phyloP scores from a whole-genome alignment of 2,329 filamentous ascomycete genomes.

The Aschersonia sp. region DNA sequence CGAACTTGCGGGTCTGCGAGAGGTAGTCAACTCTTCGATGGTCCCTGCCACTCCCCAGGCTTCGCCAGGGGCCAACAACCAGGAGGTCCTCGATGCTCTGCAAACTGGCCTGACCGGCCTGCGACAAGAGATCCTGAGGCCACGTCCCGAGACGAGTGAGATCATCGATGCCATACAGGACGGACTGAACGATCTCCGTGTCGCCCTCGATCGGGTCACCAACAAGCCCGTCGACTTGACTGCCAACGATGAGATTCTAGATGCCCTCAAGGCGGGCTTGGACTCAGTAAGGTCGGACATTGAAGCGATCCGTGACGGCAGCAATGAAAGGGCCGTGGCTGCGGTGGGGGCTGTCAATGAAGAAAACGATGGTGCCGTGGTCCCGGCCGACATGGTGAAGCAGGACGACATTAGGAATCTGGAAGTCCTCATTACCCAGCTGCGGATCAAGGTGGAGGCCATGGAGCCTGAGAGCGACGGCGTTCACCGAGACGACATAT shows the following conservation, averaged over 20 bases:
- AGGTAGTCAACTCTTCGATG: slow-evolving; percentile 58
- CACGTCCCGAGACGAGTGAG: slow-evolving; percentile 62
- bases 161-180: slow-evolving; percentile 83
- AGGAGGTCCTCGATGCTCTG: slow-evolving; percentile 59
- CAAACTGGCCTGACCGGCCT: slow-evolving; percentile 61
- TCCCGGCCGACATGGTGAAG: slow-evolving; percentile 38
- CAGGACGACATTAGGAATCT: slow-evolving; percentile 72
- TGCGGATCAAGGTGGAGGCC: slow-evolving; percentile 68
- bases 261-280: slow-evolving; percentile 73
- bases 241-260: slow-evolving; percentile 77
- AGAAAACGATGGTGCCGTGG: slow-evolving; percentile 11
- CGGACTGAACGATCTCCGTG: slow-evolving; percentile 63
- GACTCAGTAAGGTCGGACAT: slow-evolving; percentile 65
- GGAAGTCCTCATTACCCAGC: slow-evolving; percentile 67
- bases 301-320: slow-evolving; percentile 53
- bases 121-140: slow-evolving; percentile 57
- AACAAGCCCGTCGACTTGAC: slow-evolving; percentile 73
- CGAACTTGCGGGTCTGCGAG: slow-evolving; percentile 70
- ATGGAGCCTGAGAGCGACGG: slow-evolving; percentile 19
- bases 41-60: slow-evolving; percentile 40
- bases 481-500: slow-evolving; percentile 38
- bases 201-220: slow-evolving; percentile 61
- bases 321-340: slow-evolving; percentile 35
- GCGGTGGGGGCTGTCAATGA: slow-evolving; percentile 29
- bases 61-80: slow-evolving; percentile 22